Base-by-base conservation (phyloP, 441 rosid species). In the Sinapis alba region DNA sequence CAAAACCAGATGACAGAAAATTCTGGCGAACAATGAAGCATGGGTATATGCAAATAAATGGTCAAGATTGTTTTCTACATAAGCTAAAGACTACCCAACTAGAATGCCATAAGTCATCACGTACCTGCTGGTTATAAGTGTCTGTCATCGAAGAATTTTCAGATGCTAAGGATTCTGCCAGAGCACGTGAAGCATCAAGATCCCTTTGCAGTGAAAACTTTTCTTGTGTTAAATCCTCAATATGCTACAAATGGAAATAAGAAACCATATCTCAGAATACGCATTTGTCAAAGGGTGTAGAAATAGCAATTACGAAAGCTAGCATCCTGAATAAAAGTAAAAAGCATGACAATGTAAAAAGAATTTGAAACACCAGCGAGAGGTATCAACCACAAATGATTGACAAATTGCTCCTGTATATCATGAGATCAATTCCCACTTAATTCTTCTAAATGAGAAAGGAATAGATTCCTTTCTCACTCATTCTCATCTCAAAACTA, bases 181-280 rank as follows among this genome's bases (percentile, higher is more conserved):
- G 84, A 64, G 88, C 78, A 68, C 87, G 90, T 53, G 98, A 91
- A 81, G 94, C 92, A 81, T 93, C 98, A 65, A 93, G 96, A 74
- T 94, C 94, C 84, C 94, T 86, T 86, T 90, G 94, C 86, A 93
- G 79, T 59, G 94, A 84, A 83, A 88, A 93, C 68, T 93, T 93
- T 83, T 93, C 98, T 79, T 84, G 94, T 7, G 98, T 93, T 85
- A 93, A 83, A 75, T 93, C 98, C 82, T 93, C 98, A 79, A 93
- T 93, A 82, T 91, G 92, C 98, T 93, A 83, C 86, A 85, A 68
- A 59, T 7, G 43, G 47, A 71, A 64, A 67, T 60, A 26, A 10
- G 80, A 56, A 66, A 24, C 69, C 24, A 13, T 32, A 47, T 45
- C 38, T 75, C 69, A 62, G 63, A 57, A 68, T 19, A 69, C 18